Evolutionary conservation across 768 basidiomycete genomes (phyloP), one percentile per base, ranked within the genome.

Genomic region (Leccinum barrowsii): DNA sequence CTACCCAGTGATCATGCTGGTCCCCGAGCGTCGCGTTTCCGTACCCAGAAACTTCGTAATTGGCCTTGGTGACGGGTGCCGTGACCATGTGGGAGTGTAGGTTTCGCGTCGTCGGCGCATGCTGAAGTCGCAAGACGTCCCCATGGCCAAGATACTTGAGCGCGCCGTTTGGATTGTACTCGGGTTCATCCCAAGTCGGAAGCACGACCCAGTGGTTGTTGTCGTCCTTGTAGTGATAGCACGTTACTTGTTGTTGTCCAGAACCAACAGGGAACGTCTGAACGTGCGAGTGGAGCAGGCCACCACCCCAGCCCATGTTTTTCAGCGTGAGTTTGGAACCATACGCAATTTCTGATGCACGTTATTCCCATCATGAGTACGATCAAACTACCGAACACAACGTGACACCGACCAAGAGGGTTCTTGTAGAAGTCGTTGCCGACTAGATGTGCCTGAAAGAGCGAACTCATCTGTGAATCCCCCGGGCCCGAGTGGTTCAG

Each of bases 221-320:
- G 50, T 87, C 85, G 69, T 98, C 97, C 76, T 97, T 98, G 84
- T 99, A 98, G 76, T 99, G 97, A 72, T 98, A 99, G 74, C 97
- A 99, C 0, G 97, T 98, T 4, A 98, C 86, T 74, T 99, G 97
- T 67, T 98, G 97, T 70, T 98, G 97, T 57, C 78, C 77, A 0
- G 94, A 97, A 12, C 96, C 97, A 21, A 87, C 80, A 1, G 97
- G 97, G 71, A 87, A 97, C 1, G 92, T 87, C 67, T 98, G 96
- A n/a, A 94, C 83, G 71, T 99, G 97, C 4, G 96, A 98, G 71
- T 99, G 97, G 3, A 99, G 78, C 4, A 99, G 81, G 26, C 97
- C 97, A 52, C 97, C 97, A 15, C 96, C 97, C 80, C 90, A 99
- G 11, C 94, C 97, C 82, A 97, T 91, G 73, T 97, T 98, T 73